Evolutionary conservation across 2,329 filamentous ascomycete species (phyloP).

Genomic region (Neurospora sp.): DNA sequence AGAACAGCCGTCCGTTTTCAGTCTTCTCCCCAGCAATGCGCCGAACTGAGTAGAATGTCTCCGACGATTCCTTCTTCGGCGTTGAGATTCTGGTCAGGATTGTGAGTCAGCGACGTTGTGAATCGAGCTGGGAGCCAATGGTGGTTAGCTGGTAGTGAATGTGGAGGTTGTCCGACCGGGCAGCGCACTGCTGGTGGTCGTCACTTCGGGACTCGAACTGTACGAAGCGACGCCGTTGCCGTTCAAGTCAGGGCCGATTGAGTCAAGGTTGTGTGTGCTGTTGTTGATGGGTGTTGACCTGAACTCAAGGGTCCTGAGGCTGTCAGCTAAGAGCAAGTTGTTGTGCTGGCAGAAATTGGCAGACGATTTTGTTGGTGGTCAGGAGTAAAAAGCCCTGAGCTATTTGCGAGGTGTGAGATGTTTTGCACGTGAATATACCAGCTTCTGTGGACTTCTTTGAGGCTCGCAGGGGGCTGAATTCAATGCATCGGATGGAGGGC

Average conservation of each 20-base stretch:
- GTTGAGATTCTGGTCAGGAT: not conserved
- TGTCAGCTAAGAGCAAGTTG: not conserved
- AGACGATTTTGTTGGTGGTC: not conserved
- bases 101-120: conserved; percentile 20
- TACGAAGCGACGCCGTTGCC: conserved; percentile 21
- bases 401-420: not conserved
- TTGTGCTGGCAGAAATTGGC: not conserved
- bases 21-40: no score
- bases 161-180: conserved; percentile 32
- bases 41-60: no score
- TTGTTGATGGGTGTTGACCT: not conserved
- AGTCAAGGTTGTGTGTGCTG: not conserved
- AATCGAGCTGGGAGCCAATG: conserved; percentile 19
- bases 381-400: not conserved
- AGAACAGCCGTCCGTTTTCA: no score
- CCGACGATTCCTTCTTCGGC: no score
- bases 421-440: not conserved
- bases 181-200: conserved; percentile 7
- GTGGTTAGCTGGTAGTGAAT: conserved; percentile 29
- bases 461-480: not conserved
- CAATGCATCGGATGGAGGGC: not conserved
- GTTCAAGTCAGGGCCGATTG: conserved; percentile 13
- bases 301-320: not conserved
- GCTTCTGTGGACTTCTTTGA: not conserved
- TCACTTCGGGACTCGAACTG: conserved; percentile 16